These are phyloP conservation scores for Rhizophora apiculata DNA, from an alignment of 345 rosid genomes.

Conservation along the genomic window DNA sequence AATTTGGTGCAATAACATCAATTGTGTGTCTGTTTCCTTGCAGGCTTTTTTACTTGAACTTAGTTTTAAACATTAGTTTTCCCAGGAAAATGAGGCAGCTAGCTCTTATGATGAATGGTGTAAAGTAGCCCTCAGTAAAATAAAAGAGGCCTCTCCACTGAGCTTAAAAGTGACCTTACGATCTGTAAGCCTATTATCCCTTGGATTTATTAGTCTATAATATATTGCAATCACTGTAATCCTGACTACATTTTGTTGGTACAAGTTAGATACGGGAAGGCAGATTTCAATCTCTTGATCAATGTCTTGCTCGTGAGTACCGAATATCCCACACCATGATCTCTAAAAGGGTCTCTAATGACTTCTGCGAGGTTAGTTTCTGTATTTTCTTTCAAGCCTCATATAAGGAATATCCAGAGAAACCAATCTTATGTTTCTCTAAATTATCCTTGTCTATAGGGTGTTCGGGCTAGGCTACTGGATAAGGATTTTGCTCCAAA, in stretches of 20 bases:
- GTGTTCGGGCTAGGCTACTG: constrained; percentile 71
- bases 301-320: constrained; percentile 80
- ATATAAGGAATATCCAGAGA: neutral
- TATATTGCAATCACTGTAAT: neutral
- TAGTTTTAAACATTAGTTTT: constrained; percentile 5
- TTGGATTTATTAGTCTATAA: constrained; percentile 10
- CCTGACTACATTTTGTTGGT: constrained; percentile 16
- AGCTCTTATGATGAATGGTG: constrained; percentile 57
- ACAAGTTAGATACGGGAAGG: constrained; percentile 71
- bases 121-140: constrained; percentile 47
- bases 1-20: neutral
- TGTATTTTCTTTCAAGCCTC: neutral
- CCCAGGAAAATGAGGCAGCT: constrained; percentile 61
- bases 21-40: neutral
- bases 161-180: constrained; percentile 77
- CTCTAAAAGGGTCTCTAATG: constrained; percentile 57
- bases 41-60: neutral
- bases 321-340: constrained; percentile 56
- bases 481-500: constrained; percentile 93
- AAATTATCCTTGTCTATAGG: constrained; percentile 35
- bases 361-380: constrained; percentile 67
- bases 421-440: neutral
- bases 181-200: constrained; percentile 54
- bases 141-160: constrained; percentile 87
- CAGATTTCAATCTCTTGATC: constrained; percentile 81